A percentile compares a stretch with the other conserved stretches of the same genome.
Conservation (phyloP, 257 asterid genomes). For the Scutellaria baicalensis region DNA sequence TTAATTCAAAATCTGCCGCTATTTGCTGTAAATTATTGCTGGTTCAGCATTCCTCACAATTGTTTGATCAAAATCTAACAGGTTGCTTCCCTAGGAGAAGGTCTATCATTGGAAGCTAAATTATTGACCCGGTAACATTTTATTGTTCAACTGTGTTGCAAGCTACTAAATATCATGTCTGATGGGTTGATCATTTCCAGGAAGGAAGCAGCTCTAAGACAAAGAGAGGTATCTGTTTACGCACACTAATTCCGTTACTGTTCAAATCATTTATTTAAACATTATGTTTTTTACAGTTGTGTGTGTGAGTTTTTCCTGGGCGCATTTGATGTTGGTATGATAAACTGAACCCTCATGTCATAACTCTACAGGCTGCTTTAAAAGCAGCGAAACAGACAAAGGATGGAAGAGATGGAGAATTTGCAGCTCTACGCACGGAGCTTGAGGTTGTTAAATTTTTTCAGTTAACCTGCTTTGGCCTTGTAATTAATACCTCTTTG, state of each 20-base stretch:
- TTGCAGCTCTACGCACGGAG: constrained; percentile 65
- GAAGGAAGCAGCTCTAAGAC: constrained; percentile 96
- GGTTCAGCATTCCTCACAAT: background rate
- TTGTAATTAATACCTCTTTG: constrained; percentile 2
- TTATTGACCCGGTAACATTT: constrained; percentile 63
- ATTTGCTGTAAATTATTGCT: constrained; percentile 9
- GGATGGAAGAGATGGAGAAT: constrained; percentile 80
- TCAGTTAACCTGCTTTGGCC: background rate
- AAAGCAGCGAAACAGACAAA: constrained; percentile 76
- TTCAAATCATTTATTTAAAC: background rate
- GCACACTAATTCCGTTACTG: background rate
- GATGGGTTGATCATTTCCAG: constrained; percentile 51
- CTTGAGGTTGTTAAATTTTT: constrained; percentile 51
- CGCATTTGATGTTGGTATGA: background rate
- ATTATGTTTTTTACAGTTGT: background rate
- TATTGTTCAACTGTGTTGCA: constrained; percentile 14
- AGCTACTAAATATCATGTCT: constrained; percentile 21
- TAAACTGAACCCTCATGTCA: background rate
- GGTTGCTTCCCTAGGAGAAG: constrained; percentile 98
- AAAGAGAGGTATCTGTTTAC: constrained; percentile 67
- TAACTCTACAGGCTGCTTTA: constrained; percentile 70
- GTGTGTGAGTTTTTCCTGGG: background rate
- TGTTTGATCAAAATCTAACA: constrained; percentile 18
- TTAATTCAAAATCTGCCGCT: constrained; percentile 1
- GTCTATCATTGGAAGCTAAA: constrained; percentile 96